Base-by-base conservation (phyloP, 768 basidiomycete genomes). In the Daedaleopsis nitida region DNA sequence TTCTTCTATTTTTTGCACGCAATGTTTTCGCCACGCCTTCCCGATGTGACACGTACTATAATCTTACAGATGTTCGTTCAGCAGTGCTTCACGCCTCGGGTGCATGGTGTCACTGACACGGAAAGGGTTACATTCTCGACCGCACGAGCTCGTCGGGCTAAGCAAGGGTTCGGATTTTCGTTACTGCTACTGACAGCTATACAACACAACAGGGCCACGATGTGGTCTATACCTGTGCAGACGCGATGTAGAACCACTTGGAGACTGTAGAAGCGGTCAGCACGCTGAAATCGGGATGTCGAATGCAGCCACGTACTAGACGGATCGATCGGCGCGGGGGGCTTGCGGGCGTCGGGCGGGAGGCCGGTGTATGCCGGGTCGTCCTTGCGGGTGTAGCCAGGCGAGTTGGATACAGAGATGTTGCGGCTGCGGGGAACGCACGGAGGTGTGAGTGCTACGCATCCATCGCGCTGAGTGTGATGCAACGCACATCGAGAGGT, bases 201-300 rank as follows among this genome's bases (percentile, higher is more conserved):
- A 62, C 59, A 58, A 65, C 53, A 27, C 52, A 16, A 57, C 34
- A 49, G 51, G 55, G 55, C 59, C 45, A 60, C 60, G 43, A 32
- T 53, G 60, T 48, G 14, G 16, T 59, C 58, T 70, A 93, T 62
- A 93, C 89, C 65, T 89, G 88, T 35, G 91, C 91, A 37, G 92
- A 93, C 21, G 93, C 92, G 70, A 95, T 95, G 77, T 94, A 92
- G 86, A 94, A 94, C 92, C 92, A 94, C 73, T 93, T 94, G 65
- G 87, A 92, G 68, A 94, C 92, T 92, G 65, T 5, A 23, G 14
- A 9, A 32, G 19, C 21, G 19, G 24, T n/a, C 19, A 21, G 2
- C 44, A 57, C 27, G 5, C 55, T 23, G 37, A 5, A 14, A 23
- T 62, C 32, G 61, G 42, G 1, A 44, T 39, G 69, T 13, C 27